Conservation (phyloP, 2,329 filamentous ascomycete species). For the Talaromyces marneffei region DNA sequence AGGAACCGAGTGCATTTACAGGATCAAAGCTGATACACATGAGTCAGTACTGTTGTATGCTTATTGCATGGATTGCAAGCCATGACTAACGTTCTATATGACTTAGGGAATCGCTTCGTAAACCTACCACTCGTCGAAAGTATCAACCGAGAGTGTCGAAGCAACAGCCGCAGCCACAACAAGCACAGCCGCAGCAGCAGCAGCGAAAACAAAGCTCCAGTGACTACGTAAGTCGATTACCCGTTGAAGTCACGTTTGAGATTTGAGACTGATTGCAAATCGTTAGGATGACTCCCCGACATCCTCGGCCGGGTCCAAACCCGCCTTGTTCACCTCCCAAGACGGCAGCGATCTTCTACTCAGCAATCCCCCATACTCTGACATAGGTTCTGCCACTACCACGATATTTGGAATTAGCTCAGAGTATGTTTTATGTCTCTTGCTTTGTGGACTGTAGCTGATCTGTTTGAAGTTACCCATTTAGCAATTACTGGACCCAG, state of each 20-base stretch:
- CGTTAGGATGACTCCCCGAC: conserved; percentile 6
- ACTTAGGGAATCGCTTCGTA: conserved; percentile 8
- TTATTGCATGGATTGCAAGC: no score
- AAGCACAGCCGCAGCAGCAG: not conserved
- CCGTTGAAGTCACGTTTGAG: not conserved
- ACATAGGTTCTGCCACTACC: not conserved
- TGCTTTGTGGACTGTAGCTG: not conserved
- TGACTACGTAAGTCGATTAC: conserved; percentile 3
- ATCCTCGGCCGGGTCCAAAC: conserved; percentile 9
- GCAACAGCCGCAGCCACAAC: not conserved
- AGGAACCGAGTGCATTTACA: conserved; percentile 14
- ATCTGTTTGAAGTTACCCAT: conserved; percentile 11
- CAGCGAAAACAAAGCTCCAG: not conserved
- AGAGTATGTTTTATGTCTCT: conserved; percentile 2
- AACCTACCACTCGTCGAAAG: conserved; percentile 6
- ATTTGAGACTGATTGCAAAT: not conserved
- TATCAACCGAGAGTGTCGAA: conserved; percentile 6
- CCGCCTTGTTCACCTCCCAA: conserved; percentile 13
- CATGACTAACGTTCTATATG: not conserved
- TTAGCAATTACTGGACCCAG: conserved; percentile 14
- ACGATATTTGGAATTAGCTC: conserved; percentile 14
- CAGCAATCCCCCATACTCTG: conserved; percentile 14
- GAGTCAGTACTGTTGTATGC: not conserved
- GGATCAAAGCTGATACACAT: conserved; percentile 9
- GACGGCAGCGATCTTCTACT: conserved; percentile 12